Percentiles rank a stretch among this genome's conserved stretches.
phyloP scores from a whole-genome alignment of 2,329 filamentous ascomycete genomes.

The Trichoderma asperellum region DNA sequence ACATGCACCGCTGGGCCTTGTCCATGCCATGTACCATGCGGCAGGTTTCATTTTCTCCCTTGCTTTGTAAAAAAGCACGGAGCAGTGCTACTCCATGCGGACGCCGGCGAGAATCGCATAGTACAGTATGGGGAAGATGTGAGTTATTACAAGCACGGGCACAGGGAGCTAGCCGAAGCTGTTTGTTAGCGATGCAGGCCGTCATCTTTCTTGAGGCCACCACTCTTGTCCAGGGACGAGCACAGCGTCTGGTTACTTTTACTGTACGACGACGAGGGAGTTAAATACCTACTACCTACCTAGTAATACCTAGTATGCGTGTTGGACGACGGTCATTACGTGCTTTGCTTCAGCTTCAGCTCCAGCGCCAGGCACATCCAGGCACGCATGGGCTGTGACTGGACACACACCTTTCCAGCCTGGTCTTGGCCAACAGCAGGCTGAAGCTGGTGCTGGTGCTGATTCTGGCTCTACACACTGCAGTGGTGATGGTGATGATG shows the following conservation, averaged over 20 bases:
- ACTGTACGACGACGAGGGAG: too few relatives aligned
- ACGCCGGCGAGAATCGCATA: background rate
- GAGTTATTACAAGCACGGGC: constrained; percentile 13
- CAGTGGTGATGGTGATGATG: background rate
- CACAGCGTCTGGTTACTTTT: background rate
- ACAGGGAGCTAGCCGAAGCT: constrained; percentile 19
- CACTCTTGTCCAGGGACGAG: background rate
- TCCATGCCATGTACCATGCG: constrained; percentile 13
- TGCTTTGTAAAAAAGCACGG: background rate
- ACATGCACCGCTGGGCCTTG: constrained; percentile 8
- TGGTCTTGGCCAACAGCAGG: background rate
- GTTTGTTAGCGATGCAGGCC: background rate
- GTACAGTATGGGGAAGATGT: background rate
- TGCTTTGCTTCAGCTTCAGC: background rate
- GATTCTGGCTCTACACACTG: background rate
- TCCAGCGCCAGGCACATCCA: constrained; percentile 26
- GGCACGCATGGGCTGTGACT: constrained; percentile 23
- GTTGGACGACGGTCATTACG: background rate
- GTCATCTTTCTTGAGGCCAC: constrained; percentile 12
- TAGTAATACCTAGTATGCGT: background rate
- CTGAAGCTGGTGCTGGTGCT: background rate
- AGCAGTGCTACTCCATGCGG: background rate
- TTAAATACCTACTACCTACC: background rate
- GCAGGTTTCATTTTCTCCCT: background rate
- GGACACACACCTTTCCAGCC: constrained; percentile 1